A percentile compares a stretch with the other conserved stretches of the same genome.
Evolutionary conservation across 169 alveolate genomes (phyloP).

Genomic region (Sarcocystis neurona): DNA sequence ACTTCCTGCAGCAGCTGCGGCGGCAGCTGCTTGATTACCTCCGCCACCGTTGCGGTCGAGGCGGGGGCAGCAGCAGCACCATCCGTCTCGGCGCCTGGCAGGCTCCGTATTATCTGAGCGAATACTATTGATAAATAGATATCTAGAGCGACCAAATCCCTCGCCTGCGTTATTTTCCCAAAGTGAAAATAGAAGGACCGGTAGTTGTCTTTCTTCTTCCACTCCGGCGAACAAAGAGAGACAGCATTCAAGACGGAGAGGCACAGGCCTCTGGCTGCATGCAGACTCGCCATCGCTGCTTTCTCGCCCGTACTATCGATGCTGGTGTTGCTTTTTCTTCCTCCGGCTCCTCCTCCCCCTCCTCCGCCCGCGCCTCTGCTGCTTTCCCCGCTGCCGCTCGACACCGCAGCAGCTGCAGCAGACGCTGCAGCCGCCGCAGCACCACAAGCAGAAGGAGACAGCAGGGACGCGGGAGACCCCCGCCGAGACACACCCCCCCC

Average conservation of each 20-base stretch:
- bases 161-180: slow-evolving; percentile 15
- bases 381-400: no score
- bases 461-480: no score
- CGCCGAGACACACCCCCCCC: no score
- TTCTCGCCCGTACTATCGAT: no score
- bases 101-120: background rate
- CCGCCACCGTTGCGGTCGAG: background rate
- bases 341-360: no score
- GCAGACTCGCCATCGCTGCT: no score
- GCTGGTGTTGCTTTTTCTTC: no score
- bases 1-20: background rate
- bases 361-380: no score
- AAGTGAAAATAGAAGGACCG: slow-evolving; percentile 22
- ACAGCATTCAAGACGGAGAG: slow-evolving; percentile 4
- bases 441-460: no score
- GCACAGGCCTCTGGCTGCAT: background rate
- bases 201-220: slow-evolving; percentile 29
- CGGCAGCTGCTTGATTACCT: background rate
- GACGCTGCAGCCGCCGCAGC: no score
- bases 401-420: no score
- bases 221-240: slow-evolving; percentile 4
- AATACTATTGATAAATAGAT: background rate
- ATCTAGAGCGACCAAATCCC: background rate
- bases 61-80: slow-evolving; percentile 3
- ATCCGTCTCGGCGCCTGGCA: no score